phyloP scores from a whole-genome alignment of 1,284 basidiomycete genomes.

The Neolentinus lepideus region DNA sequence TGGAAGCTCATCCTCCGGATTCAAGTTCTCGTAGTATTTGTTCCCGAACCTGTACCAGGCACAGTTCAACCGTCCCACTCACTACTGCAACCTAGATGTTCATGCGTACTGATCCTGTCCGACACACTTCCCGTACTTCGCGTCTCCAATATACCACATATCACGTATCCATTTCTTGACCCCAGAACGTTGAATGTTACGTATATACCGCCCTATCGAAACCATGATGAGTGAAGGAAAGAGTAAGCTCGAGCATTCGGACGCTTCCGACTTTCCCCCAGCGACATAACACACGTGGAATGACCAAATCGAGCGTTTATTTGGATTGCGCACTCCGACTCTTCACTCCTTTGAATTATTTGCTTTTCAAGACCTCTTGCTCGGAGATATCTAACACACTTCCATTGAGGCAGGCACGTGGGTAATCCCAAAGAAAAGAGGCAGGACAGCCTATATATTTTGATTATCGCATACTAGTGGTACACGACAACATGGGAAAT shows the following conservation, averaged over 20 bases:
- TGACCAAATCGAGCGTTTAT: neutral
- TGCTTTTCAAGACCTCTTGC: too few relatives aligned
- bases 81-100: neutral
- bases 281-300: neutral
- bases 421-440: neutral
- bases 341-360: neutral
- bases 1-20: slow-evolving; percentile 79
- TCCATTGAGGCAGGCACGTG: neutral
- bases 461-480: neutral
- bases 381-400: too few relatives aligned
- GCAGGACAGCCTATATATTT: neutral
- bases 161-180: slow-evolving; percentile 81
- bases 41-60: slow-evolving; percentile 67
- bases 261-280: neutral
- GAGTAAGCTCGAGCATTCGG: neutral
- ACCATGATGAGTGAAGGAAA: slow-evolving; percentile 29
- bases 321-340: neutral
- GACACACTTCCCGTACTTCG: slow-evolving; percentile 74
- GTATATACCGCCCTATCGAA: slow-evolving; percentile 70
- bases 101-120: slow-evolving; percentile 77
- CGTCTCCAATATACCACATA: slow-evolving; percentile 86
- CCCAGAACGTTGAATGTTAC: slow-evolving; percentile 68
- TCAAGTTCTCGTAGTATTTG: slow-evolving; percentile 86
- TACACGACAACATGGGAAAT: neutral
- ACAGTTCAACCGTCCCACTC: slow-evolving; percentile 5